phyloP scores from a whole-genome alignment of 495 filamentous ascomycete genomes.

The Immersiella caudata region DNA sequence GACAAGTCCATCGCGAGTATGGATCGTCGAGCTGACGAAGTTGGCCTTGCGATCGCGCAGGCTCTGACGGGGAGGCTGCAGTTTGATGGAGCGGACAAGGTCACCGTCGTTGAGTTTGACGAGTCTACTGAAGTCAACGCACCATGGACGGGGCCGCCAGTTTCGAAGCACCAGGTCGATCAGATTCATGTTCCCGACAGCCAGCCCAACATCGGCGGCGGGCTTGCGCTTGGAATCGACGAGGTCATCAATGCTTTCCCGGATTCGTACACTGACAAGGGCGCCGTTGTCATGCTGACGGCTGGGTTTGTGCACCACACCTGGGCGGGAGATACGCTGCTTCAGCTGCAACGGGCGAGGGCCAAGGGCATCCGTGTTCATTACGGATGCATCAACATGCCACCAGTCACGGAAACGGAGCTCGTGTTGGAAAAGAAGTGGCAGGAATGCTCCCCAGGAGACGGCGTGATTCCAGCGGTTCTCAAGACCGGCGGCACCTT shows the following conservation, averaged over 20 bases:
- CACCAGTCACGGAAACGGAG: not conserved
- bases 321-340: not conserved
- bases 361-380: conserved; percentile 32
- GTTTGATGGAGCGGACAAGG: conserved; percentile 20
- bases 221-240: conserved; percentile 26
- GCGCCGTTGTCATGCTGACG: conserved; percentile 24
- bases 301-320: conserved; percentile 19
- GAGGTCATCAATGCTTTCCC: conserved; percentile 26
- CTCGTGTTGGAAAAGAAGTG: not conserved
- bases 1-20: conserved; percentile 11
- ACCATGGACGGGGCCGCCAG: conserved; percentile 22
- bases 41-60: not conserved
- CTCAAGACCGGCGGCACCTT: conserved; percentile 29
- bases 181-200: not conserved
- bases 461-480: conserved; percentile 27
- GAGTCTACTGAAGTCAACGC: conserved; percentile 19
- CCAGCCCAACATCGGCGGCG: conserved; percentile 19
- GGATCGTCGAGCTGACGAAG: not conserved
- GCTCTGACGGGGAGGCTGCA: conserved; percentile 16
- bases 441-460: conserved; percentile 18
- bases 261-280: conserved; percentile 28
- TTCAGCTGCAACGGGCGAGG: conserved; percentile 23
- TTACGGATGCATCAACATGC: conserved; percentile 29
- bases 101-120: conserved; percentile 24
- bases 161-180: conserved; percentile 4